These are phyloP conservation scores for Decorospora gaudefroyi DNA, from an alignment of 2,329 filamentous ascomycete genomes.

Conservation along the genomic window DNA sequence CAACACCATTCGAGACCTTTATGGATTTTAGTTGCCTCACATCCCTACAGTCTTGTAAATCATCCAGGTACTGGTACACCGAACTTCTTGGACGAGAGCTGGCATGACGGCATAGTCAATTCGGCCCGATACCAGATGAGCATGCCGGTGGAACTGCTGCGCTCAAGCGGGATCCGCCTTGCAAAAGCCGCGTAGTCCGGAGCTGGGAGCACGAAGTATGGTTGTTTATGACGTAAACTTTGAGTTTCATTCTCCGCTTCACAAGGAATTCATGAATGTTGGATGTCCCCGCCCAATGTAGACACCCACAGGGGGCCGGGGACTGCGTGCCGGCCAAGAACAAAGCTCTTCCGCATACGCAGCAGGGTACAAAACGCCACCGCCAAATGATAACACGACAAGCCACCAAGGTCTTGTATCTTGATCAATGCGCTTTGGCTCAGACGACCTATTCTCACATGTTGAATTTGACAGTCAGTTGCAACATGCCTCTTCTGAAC, in stretches of 20 bases:
- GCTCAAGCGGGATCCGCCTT: slow-evolving; percentile 27
- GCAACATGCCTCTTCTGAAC: too few relatives aligned
- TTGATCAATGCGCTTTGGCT: slow-evolving; percentile 1
- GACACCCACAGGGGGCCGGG: slow-evolving; percentile 2
- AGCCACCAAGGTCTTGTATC: not conserved
- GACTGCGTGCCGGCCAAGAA: slow-evolving; percentile 19
- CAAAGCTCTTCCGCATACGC: slow-evolving; percentile 20
- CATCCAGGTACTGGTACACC: too few relatives aligned
- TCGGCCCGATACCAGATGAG: slow-evolving; percentile 42
- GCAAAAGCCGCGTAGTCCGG: slow-evolving; percentile 10
- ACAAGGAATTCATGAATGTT: slow-evolving; percentile 3
- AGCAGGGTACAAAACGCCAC: slow-evolving; percentile 16
- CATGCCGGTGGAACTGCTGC: slow-evolving; percentile 31
- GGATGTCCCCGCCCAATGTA: slow-evolving; percentile 9
- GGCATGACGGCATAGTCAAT: slow-evolving; percentile 32
- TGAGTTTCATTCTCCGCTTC: slow-evolving; percentile 17
- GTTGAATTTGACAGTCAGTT: too few relatives aligned
- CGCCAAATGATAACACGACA: slow-evolving; percentile 4
- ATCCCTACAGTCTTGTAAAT: too few relatives aligned
- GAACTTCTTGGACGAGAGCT: too few relatives aligned
- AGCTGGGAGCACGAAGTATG: slow-evolving; percentile 15
- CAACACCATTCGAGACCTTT: slow-evolving; percentile 35
- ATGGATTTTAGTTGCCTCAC: too few relatives aligned
- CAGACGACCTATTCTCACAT: too few relatives aligned
- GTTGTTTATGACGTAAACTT: slow-evolving; percentile 30